Base-by-base conservation (phyloP, 2,329 filamentous ascomycete species). In the Colletotrichum navitas region DNA sequence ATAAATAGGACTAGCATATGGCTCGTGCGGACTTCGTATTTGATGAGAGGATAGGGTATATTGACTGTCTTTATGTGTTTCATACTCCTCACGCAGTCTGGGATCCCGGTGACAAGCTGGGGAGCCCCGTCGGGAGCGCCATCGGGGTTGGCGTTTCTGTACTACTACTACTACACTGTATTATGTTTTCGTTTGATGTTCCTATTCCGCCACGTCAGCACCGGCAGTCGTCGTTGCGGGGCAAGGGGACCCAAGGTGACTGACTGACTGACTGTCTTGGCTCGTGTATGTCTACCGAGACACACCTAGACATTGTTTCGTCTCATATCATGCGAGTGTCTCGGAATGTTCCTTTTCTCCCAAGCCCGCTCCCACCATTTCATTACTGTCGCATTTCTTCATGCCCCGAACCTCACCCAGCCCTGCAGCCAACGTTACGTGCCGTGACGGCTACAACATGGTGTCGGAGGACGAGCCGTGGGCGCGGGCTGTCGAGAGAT, bases 401-500 rank as follows among this genome's bases (percentile, higher is more conserved):
- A 8, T 16, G 16, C n/a, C n/a, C 14, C 26, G 26, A 21, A 29
- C 16, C 29, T 29, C 2, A 2, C 29, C 49, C 26, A 18, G 16
- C 49, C 24, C 49, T 52, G 49, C 16, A 32, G 43, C 12, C 11
- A 62, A 10, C 41, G 63, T n/a, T 34, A 21, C 36, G 24, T 60
- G 39, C 58, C 58, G 64, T 64, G 52, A 63, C 43, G 29, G 45
- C 68, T 68, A 68, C 68, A 43, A 54, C 58, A 71, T 60, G 21
- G 34, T 47, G 21, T 67, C 12, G 32, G 49, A 58, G 62, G 24
- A 32, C 58, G 45, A 51, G 14, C 45, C 59, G n/a, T n/a, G 43
- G 41, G 41, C 16, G 36, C 36, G 36, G 24, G 59, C 54, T 24
- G 32, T n/a, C n/a, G 39, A 5, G 16, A 58, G 43, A 51, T 58